A percentile compares a stretch with the other conserved stretches of the same genome.
Conservation (phyloP, 2,329 filamentous ascomycete genomes). For the Nemania sp. region DNA sequence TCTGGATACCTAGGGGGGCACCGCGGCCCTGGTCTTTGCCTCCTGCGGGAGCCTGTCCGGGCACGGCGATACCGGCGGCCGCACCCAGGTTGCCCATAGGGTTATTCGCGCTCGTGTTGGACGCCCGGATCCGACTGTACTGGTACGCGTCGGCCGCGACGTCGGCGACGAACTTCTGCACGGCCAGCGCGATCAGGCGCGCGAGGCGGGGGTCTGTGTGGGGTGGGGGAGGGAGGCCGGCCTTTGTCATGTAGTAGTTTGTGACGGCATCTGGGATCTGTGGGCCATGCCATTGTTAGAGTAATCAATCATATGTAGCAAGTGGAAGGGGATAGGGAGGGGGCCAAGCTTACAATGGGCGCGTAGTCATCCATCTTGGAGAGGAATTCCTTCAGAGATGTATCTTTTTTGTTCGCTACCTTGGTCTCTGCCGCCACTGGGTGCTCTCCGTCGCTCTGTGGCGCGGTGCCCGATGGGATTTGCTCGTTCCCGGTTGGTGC, state of each 20-base stretch:
- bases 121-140: conserved; percentile 95
- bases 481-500: conserved; percentile 50
- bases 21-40: conserved; percentile 68
- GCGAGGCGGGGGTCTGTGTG: conserved; percentile 91
- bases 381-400: conserved; percentile 90
- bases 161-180: conserved; percentile 98
- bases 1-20: conserved; percentile 77
- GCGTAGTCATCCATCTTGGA: conserved; percentile 98
- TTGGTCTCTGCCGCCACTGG: conserved; percentile 62
- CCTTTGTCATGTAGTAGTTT: conserved; percentile 96
- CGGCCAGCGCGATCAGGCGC: conserved; percentile 94
- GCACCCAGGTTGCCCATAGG: conserved; percentile 88
- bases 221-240: conserved; percentile 91
- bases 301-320: conserved; percentile 16
- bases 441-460: conserved; percentile 44
- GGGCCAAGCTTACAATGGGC: conserved; percentile 79
- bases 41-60: conserved; percentile 69
- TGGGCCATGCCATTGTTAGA: conserved; percentile 23
- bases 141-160: conserved; percentile 98
- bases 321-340: neutral
- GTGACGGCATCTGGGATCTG: conserved; percentile 98
- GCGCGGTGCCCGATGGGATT: conserved; percentile 42
- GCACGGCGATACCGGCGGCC: conserved; percentile 75
- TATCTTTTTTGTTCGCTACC: conserved; percentile 87
- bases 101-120: conserved; percentile 87